Conservation (phyloP, 2,329 filamentous ascomycete genomes). For the Zasmidium cellare region DNA sequence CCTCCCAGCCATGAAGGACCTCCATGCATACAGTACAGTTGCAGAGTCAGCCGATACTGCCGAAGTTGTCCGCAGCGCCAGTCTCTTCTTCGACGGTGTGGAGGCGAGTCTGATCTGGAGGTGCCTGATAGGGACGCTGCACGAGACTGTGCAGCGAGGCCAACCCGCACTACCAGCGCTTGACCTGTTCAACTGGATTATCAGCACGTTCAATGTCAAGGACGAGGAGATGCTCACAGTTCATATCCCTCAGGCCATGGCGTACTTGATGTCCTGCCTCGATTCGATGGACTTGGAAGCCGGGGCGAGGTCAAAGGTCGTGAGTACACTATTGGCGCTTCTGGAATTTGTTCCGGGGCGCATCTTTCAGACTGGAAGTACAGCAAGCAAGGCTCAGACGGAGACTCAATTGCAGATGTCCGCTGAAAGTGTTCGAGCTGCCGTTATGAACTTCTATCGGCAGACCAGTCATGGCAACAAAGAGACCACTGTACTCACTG, state of each 20-base stretch:
- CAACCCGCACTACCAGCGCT: conserved; percentile 51
- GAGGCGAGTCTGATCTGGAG: conserved; percentile 88
- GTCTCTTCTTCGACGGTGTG: conserved; percentile 95
- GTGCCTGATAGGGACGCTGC: conserved; percentile 27
- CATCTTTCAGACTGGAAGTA: conserved; percentile 8
- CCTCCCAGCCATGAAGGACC: conserved; percentile 77
- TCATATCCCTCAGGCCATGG: conserved; percentile 71
- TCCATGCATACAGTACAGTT: conserved; percentile 69
- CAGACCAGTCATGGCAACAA: conserved; percentile 1
- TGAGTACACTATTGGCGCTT: conserved; percentile 13
- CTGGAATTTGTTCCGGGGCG: conserved; percentile 17
- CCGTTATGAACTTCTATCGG: conserved; percentile 14
- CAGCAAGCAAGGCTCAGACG: not conserved
- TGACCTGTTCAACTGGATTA: conserved; percentile 75
- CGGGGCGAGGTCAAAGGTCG: conserved; percentile 1
- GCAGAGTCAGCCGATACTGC: conserved; percentile 71
- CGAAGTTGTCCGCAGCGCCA: conserved; percentile 89
- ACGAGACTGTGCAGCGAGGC: conserved; percentile 10
- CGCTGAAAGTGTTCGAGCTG: not conserved
- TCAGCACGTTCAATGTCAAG: conserved; percentile 84
- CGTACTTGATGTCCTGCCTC: conserved; percentile 41
- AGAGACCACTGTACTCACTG: conserved; percentile 1
- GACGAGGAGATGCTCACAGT: conserved; percentile 94
- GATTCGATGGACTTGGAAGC: conserved; percentile 1
- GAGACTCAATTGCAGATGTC: not conserved